These are phyloP conservation scores for Exophiala oligosperma DNA, from an alignment of 2,329 filamentous ascomycete species.

Conservation along the genomic window DNA sequence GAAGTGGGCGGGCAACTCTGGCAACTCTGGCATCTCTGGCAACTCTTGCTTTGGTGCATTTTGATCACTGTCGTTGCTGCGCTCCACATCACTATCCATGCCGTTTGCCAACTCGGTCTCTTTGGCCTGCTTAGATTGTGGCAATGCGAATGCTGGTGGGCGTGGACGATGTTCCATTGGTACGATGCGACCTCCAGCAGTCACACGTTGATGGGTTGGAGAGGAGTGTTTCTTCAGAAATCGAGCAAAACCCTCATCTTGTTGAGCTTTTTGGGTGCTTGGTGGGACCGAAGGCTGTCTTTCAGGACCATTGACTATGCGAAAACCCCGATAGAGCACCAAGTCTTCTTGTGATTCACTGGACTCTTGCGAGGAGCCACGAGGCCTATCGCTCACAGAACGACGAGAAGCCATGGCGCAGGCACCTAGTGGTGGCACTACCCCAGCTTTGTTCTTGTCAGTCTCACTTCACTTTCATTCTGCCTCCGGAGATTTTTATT, in stretches of 20 bases:
- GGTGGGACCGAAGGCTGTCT: constrained; percentile 38
- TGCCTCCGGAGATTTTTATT: not conserved
- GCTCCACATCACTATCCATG: constrained; percentile 15
- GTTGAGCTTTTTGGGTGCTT: constrained; percentile 34
- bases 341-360: constrained; percentile 24
- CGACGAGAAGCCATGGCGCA: constrained; percentile 26
- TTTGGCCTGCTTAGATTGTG: not conserved
- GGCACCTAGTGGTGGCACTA: constrained; percentile 28
- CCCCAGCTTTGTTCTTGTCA: constrained; percentile 26
- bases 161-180: constrained; percentile 42
- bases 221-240: constrained; percentile 50
- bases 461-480: not conserved
- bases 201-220: constrained; percentile 51
- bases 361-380: constrained; percentile 23
- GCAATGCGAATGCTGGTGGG: constrained; percentile 39
- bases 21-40: not conserved
- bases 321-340: constrained; percentile 20
- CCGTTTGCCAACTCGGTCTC: constrained; percentile 23
- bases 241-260: constrained; percentile 44
- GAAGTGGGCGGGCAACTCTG: not conserved
- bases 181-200: constrained; percentile 50
- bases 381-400: constrained; percentile 21
- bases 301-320: constrained; percentile 18
- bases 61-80: not conserved
- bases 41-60: not conserved